These are phyloP conservation scores for Herpotrichia juniperi DNA, from an alignment of 2,329 filamentous ascomycete genomes.

Conservation along the genomic window DNA sequence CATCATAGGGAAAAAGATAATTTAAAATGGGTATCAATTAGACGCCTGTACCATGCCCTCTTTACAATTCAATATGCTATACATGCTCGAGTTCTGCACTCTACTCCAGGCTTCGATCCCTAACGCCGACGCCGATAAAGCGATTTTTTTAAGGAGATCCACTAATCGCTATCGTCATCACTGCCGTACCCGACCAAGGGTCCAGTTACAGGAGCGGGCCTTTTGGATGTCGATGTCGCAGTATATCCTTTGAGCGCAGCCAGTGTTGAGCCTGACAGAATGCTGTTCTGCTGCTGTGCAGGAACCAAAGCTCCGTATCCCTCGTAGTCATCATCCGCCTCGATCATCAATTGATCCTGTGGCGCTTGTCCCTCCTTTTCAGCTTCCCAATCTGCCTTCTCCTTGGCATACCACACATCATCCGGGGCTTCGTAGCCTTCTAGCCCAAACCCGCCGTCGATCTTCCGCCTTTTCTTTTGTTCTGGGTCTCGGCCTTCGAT, in stretches of 20 bases:
- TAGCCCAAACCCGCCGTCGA: conserved; percentile 84
- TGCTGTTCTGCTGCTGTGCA: conserved; percentile 57
- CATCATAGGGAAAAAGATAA: no score
- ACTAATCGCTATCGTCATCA: conserved; percentile 75
- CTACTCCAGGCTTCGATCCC: not conserved
- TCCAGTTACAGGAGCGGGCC: conserved; percentile 64
- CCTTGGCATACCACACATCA: conserved; percentile 87
- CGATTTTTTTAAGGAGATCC: not conserved
- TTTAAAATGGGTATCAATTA: conserved; percentile 1
- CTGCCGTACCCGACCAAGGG: conserved; percentile 89
- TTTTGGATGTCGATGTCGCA: conserved; percentile 55
- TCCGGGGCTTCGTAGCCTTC: conserved; percentile 94
- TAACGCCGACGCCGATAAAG: not conserved
- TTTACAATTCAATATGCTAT: not conserved
- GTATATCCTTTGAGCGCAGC: conserved; percentile 71
- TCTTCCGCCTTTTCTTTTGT: conserved; percentile 83
- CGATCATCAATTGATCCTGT: conserved; percentile 56
- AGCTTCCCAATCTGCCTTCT: conserved; percentile 69
- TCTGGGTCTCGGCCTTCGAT: conserved; percentile 90
- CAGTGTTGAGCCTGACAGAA: conserved; percentile 82
- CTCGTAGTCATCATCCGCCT: conserved; percentile 46
- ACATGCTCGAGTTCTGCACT: not conserved
- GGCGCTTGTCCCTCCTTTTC: conserved; percentile 69
- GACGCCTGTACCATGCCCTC: not conserved
- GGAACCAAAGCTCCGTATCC: conserved; percentile 8